Conservation (phyloP, 2,329 filamentous ascomycete genomes). For the Diaporthe caulivora region DNA sequence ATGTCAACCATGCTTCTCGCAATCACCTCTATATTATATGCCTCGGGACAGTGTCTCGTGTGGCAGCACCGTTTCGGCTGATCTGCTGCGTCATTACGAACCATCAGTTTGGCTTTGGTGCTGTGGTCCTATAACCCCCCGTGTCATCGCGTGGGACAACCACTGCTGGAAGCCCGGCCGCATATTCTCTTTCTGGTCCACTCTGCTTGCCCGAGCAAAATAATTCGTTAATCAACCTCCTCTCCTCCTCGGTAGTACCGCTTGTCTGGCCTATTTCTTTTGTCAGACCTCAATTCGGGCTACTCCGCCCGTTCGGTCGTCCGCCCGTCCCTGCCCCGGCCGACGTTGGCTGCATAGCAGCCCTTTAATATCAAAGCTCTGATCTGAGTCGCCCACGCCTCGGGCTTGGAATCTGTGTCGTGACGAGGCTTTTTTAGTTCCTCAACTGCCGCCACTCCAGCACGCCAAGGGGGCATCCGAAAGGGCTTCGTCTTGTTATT, state of each 20-base stretch:
- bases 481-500: conserved; percentile 33
- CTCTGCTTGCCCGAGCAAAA: conserved; percentile 1
- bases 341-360: conserved; percentile 17
- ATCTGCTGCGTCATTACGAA: conserved; percentile 9
- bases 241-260: background rate
- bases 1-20: conserved; percentile 29
- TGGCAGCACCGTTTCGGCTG: conserved; percentile 29
- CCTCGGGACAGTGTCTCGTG: conserved; percentile 33
- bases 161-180: conserved; percentile 37
- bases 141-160: conserved; percentile 36
- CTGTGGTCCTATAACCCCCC: conserved; percentile 27
- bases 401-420: conserved; percentile 14
- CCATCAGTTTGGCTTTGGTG: conserved; percentile 23
- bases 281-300: conserved; percentile 32
- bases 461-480: conserved; percentile 28
- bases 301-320: conserved; percentile 22
- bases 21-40: conserved; percentile 6
- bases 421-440: conserved; percentile 26
- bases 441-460: conserved; percentile 34
- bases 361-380: conserved; percentile 36
- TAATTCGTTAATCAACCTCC: conserved; percentile 12
- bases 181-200: conserved; percentile 31
- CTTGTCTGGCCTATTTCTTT: conserved; percentile 23
- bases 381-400: conserved; percentile 31
- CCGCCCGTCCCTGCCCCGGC: conserved; percentile 10